These are phyloP conservation scores for Hibiscus syriacus DNA, from an alignment of 345 rosid species.

Conservation along the genomic window DNA sequence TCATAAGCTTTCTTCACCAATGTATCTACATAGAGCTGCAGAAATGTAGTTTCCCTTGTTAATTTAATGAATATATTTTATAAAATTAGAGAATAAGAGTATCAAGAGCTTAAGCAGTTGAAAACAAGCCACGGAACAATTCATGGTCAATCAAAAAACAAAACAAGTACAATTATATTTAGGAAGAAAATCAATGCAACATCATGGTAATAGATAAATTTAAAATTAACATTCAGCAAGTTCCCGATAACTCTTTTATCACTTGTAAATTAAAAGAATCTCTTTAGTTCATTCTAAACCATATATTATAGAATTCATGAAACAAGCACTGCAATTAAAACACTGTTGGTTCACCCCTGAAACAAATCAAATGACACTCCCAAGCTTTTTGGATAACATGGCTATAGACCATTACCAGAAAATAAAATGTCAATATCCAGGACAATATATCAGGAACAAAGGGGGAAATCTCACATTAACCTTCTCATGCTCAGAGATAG, in stretches of 20 bases:
- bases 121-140: not conserved
- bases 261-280: not conserved
- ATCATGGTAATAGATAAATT: not conserved
- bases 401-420: not conserved
- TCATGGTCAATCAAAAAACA: not conserved
- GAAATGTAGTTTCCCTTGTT: not conserved
- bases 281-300: not conserved
- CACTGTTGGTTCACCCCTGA: not conserved
- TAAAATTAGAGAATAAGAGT: not conserved
- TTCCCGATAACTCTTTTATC: not conserved
- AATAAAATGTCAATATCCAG: not conserved
- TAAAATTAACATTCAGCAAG: not conserved
- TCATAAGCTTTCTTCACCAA: constrained; percentile 94
- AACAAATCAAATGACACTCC: not conserved
- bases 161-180: not conserved
- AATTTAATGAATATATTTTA: not conserved
- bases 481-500: not conserved
- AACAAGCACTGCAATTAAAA: not conserved
- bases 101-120: not conserved
- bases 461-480: not conserved
- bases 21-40: constrained; percentile 80
- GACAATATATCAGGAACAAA: not conserved
- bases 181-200: not conserved
- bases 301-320: not conserved
- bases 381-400: not conserved